Percentiles rank a stretch among this genome's conserved stretches.
phyloP scores from a whole-genome alignment of 768 basidiomycete genomes.

The Russula olivacea region DNA sequence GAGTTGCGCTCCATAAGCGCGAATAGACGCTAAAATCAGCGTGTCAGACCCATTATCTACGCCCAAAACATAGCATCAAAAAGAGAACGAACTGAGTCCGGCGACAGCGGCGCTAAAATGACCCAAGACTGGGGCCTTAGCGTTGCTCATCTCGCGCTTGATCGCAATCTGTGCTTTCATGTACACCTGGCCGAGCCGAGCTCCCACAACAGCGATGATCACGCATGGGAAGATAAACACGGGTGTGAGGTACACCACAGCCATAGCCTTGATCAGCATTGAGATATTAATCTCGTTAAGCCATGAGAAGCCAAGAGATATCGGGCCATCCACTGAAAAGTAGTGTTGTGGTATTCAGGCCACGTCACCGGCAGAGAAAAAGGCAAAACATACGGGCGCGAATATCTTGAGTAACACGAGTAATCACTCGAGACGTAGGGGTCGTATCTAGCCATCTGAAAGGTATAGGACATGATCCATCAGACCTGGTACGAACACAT shows the following conservation, averaged over 20 bases:
- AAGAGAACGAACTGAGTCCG: slow-evolving; percentile 38
- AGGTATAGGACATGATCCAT: not conserved
- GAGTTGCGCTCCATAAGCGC: slow-evolving; percentile 50
- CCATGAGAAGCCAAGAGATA: slow-evolving; percentile 28
- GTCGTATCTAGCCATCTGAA: slow-evolving; percentile 46
- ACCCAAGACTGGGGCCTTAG: slow-evolving; percentile 43
- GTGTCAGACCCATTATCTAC: not conserved
- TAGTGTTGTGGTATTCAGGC: not conserved
- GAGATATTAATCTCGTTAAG: slow-evolving; percentile 32
- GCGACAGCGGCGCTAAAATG: slow-evolving; percentile 49
- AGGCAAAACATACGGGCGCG: slow-evolving; percentile 29
- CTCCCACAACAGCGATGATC: slow-evolving; percentile 36
- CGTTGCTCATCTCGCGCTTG: slow-evolving; percentile 52
- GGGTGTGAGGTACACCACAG: slow-evolving; percentile 37
- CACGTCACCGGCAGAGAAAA: not conserved
- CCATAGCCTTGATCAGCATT: slow-evolving; percentile 36
- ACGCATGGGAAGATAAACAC: slow-evolving; percentile 38
- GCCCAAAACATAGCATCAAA: not conserved
- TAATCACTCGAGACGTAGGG: slow-evolving; percentile 53
- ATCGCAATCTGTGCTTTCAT: slow-evolving; percentile 51
- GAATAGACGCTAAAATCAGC: slow-evolving; percentile 37
- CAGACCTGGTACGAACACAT: too few relatives aligned
- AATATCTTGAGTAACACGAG: slow-evolving; percentile 64
- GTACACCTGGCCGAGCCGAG: slow-evolving; percentile 44
- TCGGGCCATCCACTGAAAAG: slow-evolving; percentile 34